Conservation (phyloP, 2,329 filamentous ascomycete species). For the Fusarium equiseti region DNA sequence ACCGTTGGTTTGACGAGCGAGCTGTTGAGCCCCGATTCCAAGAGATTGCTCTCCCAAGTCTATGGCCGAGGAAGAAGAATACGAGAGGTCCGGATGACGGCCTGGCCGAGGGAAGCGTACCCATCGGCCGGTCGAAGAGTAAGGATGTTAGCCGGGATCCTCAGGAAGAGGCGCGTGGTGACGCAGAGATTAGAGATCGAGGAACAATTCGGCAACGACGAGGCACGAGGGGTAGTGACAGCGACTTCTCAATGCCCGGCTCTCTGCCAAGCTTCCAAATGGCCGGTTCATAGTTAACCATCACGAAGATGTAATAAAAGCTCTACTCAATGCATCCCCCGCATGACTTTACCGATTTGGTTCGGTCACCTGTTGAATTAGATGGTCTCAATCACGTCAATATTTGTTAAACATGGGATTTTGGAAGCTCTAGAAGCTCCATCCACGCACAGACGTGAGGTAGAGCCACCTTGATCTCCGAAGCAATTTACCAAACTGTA, state of each 20-base stretch:
- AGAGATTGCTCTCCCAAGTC: slow-evolving; percentile 82
- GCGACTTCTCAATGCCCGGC: slow-evolving; percentile 61
- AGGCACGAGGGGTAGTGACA: slow-evolving; percentile 51
- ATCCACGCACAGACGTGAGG: slow-evolving; percentile 25
- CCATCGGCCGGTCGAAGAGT: slow-evolving; percentile 65
- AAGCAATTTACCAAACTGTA: slow-evolving; percentile 14
- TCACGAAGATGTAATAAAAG: slow-evolving; percentile 5
- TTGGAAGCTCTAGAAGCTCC: background rate
- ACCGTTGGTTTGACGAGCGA: slow-evolving; percentile 89
- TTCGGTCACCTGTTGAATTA: background rate
- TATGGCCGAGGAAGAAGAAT: slow-evolving; percentile 89
- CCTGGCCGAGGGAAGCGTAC: slow-evolving; percentile 60
- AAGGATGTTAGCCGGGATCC: slow-evolving; percentile 65
- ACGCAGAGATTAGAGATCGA: slow-evolving; percentile 56
- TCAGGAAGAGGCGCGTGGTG: slow-evolving; percentile 63
- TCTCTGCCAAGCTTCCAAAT: slow-evolving; percentile 57
- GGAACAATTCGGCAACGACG: slow-evolving; percentile 56
- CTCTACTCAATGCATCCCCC: slow-evolving; percentile 12
- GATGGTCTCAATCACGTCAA: slow-evolving; percentile 10
- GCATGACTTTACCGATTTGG: background rate
- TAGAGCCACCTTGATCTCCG: slow-evolving; percentile 1
- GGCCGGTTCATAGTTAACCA: slow-evolving; percentile 41
- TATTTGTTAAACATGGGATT: background rate
- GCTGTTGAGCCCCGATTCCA: slow-evolving; percentile 89
- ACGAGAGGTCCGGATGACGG: slow-evolving; percentile 78